Evolutionary conservation across 2,329 filamentous ascomycete species (phyloP), one percentile per base, ranked within the genome.

Genomic region (Colletotrichum acutatum): DNA sequence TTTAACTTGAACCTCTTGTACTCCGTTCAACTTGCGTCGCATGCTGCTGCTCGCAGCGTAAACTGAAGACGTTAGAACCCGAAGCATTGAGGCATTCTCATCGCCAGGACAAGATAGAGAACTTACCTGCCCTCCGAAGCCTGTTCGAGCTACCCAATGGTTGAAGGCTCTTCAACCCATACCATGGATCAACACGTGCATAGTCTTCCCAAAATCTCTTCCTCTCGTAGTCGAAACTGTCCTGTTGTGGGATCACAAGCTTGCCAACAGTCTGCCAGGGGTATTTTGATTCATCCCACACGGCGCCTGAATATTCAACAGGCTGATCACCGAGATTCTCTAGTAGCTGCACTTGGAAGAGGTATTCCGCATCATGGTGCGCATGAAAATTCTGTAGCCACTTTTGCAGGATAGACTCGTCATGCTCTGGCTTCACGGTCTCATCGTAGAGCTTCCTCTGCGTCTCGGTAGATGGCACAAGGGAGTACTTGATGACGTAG

Each of bases 141-240:
- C 42, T 49, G 42, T 49, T 49, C 19, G 42, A 49, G 42, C 42
- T 49, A n/a, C 42, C 42, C 34, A 86, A 72, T 4, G 84, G 84
- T 73, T 84, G 80, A 22, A 84, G 78, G n/a, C 74, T 79, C 74
- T 82, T 81, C 71, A 85, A 77, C 3, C 83, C 83, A 76, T 82
- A 78, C 82, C 83, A 86, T 6, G 82, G 82, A 77, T 86, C 81
- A 14, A 85, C 68, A 56, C 80, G 78, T 78, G 86, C 82, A 61
- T 84, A 80, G 72, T 86, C 82, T 63, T 86, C 83, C 83, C 82
- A 85, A 66, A 85, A 85, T 0, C 77, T 78, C 77, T 83, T 84
- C 26, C 82, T 76, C 59, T 82, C 79, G 61, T 80, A 78, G 62
- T 82, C 79, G 62, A 84, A 85, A 22, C 79, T 82, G 60, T 86